Conservation (phyloP, 2,329 filamentous ascomycete species). For the Zalaria obscura region DNA sequence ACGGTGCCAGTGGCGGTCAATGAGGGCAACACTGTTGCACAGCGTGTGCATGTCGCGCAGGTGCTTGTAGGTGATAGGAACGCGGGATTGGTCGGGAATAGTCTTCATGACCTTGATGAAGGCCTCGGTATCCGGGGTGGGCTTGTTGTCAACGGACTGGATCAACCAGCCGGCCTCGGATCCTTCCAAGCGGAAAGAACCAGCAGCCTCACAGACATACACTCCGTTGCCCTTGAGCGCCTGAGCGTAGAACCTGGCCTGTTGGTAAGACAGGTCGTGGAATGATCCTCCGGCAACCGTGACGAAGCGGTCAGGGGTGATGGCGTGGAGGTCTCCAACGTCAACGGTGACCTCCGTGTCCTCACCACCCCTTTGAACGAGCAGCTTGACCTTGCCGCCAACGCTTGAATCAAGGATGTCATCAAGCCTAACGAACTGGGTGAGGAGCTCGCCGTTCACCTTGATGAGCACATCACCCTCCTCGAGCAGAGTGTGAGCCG, state of each 20-base stretch:
- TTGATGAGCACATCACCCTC: conserved; percentile 90
- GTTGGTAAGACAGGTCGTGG: conserved; percentile 93
- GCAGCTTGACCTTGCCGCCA: conserved; percentile 58
- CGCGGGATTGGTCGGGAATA: conserved; percentile 67
- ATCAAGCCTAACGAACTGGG: conserved; percentile 83
- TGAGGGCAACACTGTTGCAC: conserved; percentile 80
- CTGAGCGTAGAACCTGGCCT: conserved; percentile 89
- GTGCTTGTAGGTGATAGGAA: conserved; percentile 93
- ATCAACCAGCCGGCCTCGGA: conserved; percentile 88
- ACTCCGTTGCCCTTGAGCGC: conserved; percentile 65
- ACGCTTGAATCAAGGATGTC: conserved; percentile 85
- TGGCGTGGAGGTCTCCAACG: conserved; percentile 81
- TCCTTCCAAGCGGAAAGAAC: conserved; percentile 88
- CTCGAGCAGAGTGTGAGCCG: conserved; percentile 72
- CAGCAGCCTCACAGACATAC: conserved; percentile 86
- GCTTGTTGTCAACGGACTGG: conserved; percentile 82
- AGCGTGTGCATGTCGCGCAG: conserved; percentile 87
- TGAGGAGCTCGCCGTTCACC: conserved; percentile 85
- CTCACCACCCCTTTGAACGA: conserved; percentile 78
- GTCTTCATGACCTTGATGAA: conserved; percentile 84
- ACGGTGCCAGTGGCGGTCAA: conserved; percentile 90
- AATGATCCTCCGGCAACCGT: conserved; percentile 89
- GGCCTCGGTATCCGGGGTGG: conserved; percentile 70
- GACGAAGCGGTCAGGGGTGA: conserved; percentile 92
- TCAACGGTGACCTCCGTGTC: conserved; percentile 72